Base-by-base conservation (phyloP, 83 land plant genomes). In the Larix sibirica region DNA sequence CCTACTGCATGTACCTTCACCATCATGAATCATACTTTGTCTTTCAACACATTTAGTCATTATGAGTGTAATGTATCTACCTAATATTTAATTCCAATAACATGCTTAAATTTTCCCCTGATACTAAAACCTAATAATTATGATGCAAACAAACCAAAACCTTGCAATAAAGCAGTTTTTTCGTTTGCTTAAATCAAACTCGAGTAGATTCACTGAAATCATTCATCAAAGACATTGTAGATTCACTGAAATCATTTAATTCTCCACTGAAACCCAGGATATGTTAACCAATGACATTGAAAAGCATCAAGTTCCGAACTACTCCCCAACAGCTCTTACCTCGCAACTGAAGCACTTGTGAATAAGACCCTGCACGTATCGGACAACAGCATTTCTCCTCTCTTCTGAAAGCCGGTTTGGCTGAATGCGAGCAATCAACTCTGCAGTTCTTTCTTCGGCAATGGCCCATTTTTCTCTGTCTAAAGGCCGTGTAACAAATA, bases 381-480 rank as follows among this genome's bases (percentile, higher is more conserved):
- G 81, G 3, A 94, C 92, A 63, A 95, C 96, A 28, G 92, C 97
- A 68, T 85, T 88, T 76, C 97, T 83, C 6, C 88, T 87, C 58
- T 86, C 91, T 75, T 95, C 94, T 1, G 97, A 95, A 0, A 82
- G 90, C 12, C 70, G 81, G 79, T 87, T 93, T 76, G 97, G 97
- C 86, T 93, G 96, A 62, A 95, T 93, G 74, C 94, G 81, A n/a
- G 89, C 83, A 69, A 95, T 95, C 47, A 95, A 86, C 78, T 93
- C 90, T 5, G 90, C 84, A n/a, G 96, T 93, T 64, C 92, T 89
- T 85, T 84, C 88, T 86, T 95, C 97, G 0, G 97, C 97, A 77
- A 75, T 73, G 33, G 78, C 63, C 97, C 95, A 93, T 80, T 94
- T 82, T 44, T 90, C 95, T n/a, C 76, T 23, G 60, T 95, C 94